A percentile compares a stretch with the other conserved stretches of the same genome.
Evolutionary conservation across 257 asterid genomes (phyloP).

Genomic region (Coffea eugenioides): DNA sequence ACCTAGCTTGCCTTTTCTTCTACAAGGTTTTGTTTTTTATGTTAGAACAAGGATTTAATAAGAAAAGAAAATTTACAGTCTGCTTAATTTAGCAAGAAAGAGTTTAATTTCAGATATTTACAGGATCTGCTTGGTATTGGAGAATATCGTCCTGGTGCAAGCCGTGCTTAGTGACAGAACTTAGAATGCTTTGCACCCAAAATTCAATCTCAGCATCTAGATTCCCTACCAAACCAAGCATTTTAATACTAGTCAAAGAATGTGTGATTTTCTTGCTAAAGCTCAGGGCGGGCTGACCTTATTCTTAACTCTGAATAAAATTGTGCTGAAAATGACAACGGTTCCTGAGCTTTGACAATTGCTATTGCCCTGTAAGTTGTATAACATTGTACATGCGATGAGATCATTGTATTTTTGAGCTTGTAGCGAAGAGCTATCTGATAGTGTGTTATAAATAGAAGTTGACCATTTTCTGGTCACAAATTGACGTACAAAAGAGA

Average conservation of each 20-base stretch:
- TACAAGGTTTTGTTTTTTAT: neutral
- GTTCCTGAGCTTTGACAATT: neutral
- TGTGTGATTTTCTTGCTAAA: neutral
- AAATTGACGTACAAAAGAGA: neutral
- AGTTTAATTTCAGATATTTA: slow-evolving; percentile 23
- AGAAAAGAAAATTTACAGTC: neutral
- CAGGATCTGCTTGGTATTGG: slow-evolving; percentile 99
- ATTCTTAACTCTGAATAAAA: too few species aligned
- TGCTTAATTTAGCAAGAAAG: slow-evolving; percentile 1
- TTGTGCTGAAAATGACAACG: neutral
- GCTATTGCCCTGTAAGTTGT: neutral
- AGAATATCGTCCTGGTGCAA: slow-evolving; percentile 74
- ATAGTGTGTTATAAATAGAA: neutral
- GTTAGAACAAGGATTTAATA: neutral
- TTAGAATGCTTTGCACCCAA: neutral
- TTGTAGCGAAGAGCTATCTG: neutral
- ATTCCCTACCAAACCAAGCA: neutral
- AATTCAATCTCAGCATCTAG: neutral
- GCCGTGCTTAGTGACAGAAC: slow-evolving; percentile 37
- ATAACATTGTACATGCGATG: neutral
- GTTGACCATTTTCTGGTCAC: neutral
- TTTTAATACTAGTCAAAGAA: neutral
- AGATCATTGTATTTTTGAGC: neutral
- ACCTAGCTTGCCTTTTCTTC: neutral
- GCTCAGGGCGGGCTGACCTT: neutral